Conservation (phyloP, 768 basidiomycete species). For the Rhodotorula taiwanensis region DNA sequence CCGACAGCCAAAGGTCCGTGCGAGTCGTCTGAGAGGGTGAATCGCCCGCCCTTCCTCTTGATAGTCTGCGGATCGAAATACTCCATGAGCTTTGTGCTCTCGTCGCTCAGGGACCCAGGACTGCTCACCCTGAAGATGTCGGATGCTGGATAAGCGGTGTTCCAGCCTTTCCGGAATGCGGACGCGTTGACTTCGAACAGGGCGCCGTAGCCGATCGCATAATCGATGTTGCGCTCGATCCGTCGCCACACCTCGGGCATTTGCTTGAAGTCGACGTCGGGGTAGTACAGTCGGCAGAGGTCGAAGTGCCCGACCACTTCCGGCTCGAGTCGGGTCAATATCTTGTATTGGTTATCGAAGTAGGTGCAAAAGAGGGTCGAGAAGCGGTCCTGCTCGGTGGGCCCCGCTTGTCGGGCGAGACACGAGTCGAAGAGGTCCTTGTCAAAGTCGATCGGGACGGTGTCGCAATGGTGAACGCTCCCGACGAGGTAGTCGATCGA, state of each 20-base stretch:
- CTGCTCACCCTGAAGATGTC: conserved; percentile 71
- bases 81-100: no score
- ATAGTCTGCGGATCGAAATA: conserved; percentile 55
- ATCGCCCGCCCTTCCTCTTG: conserved; percentile 59
- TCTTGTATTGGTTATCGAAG: conserved; percentile 73
- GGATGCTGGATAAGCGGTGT: conserved; percentile 67
- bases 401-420: conserved; percentile 48
- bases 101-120: conserved; percentile 15
- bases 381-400: conserved; percentile 29
- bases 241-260: conserved; percentile 59
- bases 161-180: conserved; percentile 87
- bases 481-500: conserved; percentile 84
- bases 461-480: conserved; percentile 82
- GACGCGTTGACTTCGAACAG: conserved; percentile 90
- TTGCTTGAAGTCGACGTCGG: conserved; percentile 44
- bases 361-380: conserved; percentile 52
- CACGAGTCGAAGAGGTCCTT: conserved; percentile 59
- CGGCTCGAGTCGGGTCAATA: conserved; percentile 66
- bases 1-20: conserved; percentile 85
- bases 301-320: conserved; percentile 91
- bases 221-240: conserved; percentile 66
- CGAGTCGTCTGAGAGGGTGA: conserved; percentile 90
- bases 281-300: conserved; percentile 77
- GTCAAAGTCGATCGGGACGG: conserved; percentile 89
- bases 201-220: conserved; percentile 72